Conservation (phyloP, 345 rosid species). For the Turritis glabra region DNA sequence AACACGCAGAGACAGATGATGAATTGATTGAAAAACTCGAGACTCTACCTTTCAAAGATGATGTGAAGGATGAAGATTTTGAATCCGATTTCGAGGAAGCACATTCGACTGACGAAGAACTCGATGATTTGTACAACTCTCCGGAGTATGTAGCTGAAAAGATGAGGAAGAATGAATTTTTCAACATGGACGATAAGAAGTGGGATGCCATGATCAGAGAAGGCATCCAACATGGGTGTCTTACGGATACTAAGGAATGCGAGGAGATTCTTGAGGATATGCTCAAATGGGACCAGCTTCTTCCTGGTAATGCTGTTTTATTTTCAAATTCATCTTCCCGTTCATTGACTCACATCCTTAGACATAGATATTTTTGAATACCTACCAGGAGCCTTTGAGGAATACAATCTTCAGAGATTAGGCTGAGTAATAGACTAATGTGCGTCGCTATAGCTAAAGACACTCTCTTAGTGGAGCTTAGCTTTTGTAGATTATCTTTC, state of each 20-base stretch:
- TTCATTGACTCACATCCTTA: slow-evolving; percentile 5
- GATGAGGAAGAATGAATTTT: slow-evolving; percentile 63
- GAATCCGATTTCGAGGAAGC: slow-evolving; percentile 76
- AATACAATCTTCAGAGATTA: neutral
- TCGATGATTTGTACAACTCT: slow-evolving; percentile 66
- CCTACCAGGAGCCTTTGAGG: neutral
- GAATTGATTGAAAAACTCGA: slow-evolving; percentile 56
- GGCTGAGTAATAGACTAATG: neutral
- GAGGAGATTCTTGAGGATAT: slow-evolving; percentile 84
- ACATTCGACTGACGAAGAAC: slow-evolving; percentile 69
- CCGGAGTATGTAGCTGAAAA: slow-evolving; percentile 51
- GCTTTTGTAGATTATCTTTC: slow-evolving; percentile 2
- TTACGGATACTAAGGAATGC: slow-evolving; percentile 77
- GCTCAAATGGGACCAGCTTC: slow-evolving; percentile 91
- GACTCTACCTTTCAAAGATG: slow-evolving; percentile 52
- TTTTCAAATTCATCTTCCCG: neutral
- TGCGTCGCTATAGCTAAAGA: neutral
- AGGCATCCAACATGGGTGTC: slow-evolving; percentile 55
- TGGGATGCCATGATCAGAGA: slow-evolving; percentile 86
- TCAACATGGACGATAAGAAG: slow-evolving; percentile 79
- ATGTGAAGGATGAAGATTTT: slow-evolving; percentile 59
- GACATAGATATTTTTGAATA: neutral
- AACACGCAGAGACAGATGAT: slow-evolving; percentile 79
- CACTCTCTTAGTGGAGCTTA: neutral
- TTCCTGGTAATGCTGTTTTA: slow-evolving; percentile 57